phyloP scores from a whole-genome alignment of 768 basidiomycete genomes.

The Rhizopogon vulgaris region DNA sequence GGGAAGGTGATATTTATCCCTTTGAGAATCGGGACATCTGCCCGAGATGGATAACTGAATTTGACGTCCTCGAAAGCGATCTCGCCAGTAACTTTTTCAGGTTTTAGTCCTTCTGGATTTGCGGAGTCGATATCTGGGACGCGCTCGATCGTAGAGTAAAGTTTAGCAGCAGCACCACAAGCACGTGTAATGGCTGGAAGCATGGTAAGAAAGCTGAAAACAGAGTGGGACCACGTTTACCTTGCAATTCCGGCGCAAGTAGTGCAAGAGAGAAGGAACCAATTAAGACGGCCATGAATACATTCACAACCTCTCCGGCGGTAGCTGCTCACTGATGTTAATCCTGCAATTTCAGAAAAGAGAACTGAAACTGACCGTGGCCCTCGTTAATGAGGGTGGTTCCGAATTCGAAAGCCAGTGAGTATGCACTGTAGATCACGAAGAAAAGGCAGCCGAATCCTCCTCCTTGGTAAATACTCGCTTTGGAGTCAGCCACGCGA shows the following conservation, averaged over 20 bases:
- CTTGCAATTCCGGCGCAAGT: constrained; percentile 46
- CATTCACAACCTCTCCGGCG: constrained; percentile 47
- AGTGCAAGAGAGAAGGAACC: constrained; percentile 51
- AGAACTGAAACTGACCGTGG: constrained; percentile 13
- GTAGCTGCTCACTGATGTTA: constrained; percentile 15
- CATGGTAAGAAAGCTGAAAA: not conserved
- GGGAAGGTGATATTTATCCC: constrained; percentile 34
- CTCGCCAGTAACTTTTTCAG: constrained; percentile 35
- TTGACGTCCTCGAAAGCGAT: constrained; percentile 44
- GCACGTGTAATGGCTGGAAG: constrained; percentile 38
- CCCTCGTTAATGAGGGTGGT: constrained; percentile 40
- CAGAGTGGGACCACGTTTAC: constrained; percentile 9
- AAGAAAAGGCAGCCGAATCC: constrained; percentile 46
- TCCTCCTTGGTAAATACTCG: constrained; percentile 26
- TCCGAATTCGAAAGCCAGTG: constrained; percentile 40
- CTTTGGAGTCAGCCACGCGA: constrained; percentile 27
- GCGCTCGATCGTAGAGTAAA: constrained; percentile 51
- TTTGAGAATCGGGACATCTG: constrained; percentile 44
- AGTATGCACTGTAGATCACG: constrained; percentile 38
- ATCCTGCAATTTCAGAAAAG: not conserved
- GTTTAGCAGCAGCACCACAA: constrained; percentile 48
- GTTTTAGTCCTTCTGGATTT: constrained; percentile 35
- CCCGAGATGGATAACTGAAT: constrained; percentile 49
- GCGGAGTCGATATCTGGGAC: constrained; percentile 49
- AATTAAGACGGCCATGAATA: constrained; percentile 45